Percentiles rank a stretch among this genome's conserved stretches.
Evolutionary conservation across 805 yeast genomes (phyloP).

Genomic region (Candida nitratophila): DNA sequence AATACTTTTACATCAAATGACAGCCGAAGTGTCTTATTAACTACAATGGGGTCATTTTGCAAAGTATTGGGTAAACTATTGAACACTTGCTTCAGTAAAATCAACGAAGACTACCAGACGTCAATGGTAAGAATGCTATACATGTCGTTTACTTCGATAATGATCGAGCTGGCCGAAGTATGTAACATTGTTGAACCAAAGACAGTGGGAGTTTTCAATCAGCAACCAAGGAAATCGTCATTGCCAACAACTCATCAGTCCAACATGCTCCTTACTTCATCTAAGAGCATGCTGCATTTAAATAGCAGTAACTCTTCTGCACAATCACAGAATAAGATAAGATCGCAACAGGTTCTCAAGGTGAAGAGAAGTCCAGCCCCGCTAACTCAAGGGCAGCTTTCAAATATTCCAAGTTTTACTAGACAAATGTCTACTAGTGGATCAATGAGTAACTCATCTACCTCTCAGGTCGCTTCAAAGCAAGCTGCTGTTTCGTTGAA

Average conservation of each 20-base stretch:
- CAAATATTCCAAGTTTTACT: background rate
- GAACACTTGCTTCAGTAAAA: background rate
- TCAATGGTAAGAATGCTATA: constrained; percentile 16
- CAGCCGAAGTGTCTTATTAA: background rate
- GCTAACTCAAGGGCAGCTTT: background rate
- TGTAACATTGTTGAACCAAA: constrained; percentile 20
- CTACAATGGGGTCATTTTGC: background rate
- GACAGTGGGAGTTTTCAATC: background rate
- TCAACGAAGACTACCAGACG: background rate
- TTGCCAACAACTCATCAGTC: constrained; percentile 2
- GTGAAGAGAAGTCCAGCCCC: constrained; percentile 15
- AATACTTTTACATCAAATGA: background rate
- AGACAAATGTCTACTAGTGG: background rate
- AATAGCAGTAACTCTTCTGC: background rate
- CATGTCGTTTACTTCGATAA: constrained; percentile 20
- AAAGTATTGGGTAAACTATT: background rate
- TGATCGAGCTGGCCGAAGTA: constrained; percentile 18
- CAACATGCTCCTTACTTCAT: constrained; percentile 2
- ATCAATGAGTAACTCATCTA: background rate
- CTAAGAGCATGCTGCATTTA: constrained; percentile 8
- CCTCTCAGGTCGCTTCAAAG: background rate
- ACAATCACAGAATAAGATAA: background rate
- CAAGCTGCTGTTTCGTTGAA: constrained; percentile 16
- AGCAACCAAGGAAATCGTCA: constrained; percentile 2
- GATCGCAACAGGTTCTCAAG: constrained; percentile 8